Base-by-base conservation (phyloP, 2,329 filamentous ascomycete genomes). In the Aspergillus tubingensis region DNA sequence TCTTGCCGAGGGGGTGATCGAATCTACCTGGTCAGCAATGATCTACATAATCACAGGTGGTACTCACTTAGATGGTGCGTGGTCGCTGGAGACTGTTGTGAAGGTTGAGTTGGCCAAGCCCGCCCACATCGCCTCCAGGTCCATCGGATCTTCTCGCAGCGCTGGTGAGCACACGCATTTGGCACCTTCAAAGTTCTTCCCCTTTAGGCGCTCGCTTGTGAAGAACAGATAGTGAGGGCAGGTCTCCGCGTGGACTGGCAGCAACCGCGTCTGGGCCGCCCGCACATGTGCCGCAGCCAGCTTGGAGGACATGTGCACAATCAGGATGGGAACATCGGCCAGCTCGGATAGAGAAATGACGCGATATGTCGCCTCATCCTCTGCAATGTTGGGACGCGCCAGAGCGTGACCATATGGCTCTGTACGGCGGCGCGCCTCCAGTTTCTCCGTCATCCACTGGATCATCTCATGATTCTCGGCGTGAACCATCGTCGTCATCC, bases 141-240 rank as follows among this genome's bases (percentile, higher is more conserved):
- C 83, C 27, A 71, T 69, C 41, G 75, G 71, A 39, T 77, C 76
- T 56, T 83, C 80, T 7, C 82, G 74, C 0, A 81, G 77, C 7
- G 83, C 82, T 1, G 83, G 83, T 10, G 77, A 79, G 67, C 83
- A 86, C 3, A 85, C 81, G 64, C 79, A 81, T 71, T 85, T 85
- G 4, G 83, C 82, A 15, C 83, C 83, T 57, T 74, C 69, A 43
- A 76, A 70, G 4, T 75, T 74, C 0, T 73, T 75, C 5, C 75
- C 74, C 44, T 78, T 76, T 8, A 83, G 71, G 57, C 79, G 72
- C n/a, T 78, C 74, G 21, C 80, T 79, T 1, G 82, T 81, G 19
- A 86, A 74, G 62, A 83, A 82, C 25, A 86, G 77, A 64, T 86
- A 86, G 59, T 86, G 83, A 3, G 83, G 84, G 67, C 84, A 86